These are phyloP conservation scores for Vigna nakashimae DNA, from an alignment of 306 rosid species.

Conservation along the genomic window DNA sequence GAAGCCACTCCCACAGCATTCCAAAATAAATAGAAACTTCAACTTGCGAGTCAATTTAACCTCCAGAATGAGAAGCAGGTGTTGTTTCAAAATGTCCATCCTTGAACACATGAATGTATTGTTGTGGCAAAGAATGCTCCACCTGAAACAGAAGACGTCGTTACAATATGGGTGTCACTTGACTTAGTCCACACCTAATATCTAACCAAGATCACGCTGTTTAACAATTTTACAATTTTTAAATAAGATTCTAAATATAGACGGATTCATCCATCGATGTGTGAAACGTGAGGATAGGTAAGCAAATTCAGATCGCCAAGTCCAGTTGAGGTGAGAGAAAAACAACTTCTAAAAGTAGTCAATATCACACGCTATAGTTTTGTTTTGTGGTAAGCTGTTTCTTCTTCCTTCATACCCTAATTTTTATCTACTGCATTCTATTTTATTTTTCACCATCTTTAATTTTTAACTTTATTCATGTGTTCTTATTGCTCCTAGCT, in stretches of 20 bases:
- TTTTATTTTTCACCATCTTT: background rate
- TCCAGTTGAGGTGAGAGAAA: slow-evolving; percentile 24
- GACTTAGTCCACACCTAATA: background rate
- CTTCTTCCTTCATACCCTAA: slow-evolving; percentile 3
- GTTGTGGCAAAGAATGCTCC: slow-evolving; percentile 96
- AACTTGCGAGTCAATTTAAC: slow-evolving; percentile 59
- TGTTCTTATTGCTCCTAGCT: background rate
- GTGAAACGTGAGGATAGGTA: background rate
- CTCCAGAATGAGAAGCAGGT: slow-evolving; percentile 96
- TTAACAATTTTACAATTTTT: slow-evolving; percentile 9
- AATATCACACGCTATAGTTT: background rate
- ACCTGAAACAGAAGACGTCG: slow-evolving; percentile 59
- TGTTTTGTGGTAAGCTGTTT: background rate
- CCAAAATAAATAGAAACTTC: slow-evolving; percentile 43
- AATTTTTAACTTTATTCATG: background rate
- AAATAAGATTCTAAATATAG: background rate
- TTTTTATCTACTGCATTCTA: background rate
- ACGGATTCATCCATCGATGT: slow-evolving; percentile 9
- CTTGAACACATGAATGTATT: slow-evolving; percentile 71
- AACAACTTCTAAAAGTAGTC: background rate
- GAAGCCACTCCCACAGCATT: slow-evolving; percentile 51
- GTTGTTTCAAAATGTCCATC: slow-evolving; percentile 88
- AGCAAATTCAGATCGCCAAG: slow-evolving; percentile 9
- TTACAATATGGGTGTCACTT: slow-evolving; percentile 29
- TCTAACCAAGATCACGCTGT: background rate